Base-by-base conservation (phyloP, 2,329 filamentous ascomycete genomes). In the Hypomyces perniciosus region DNA sequence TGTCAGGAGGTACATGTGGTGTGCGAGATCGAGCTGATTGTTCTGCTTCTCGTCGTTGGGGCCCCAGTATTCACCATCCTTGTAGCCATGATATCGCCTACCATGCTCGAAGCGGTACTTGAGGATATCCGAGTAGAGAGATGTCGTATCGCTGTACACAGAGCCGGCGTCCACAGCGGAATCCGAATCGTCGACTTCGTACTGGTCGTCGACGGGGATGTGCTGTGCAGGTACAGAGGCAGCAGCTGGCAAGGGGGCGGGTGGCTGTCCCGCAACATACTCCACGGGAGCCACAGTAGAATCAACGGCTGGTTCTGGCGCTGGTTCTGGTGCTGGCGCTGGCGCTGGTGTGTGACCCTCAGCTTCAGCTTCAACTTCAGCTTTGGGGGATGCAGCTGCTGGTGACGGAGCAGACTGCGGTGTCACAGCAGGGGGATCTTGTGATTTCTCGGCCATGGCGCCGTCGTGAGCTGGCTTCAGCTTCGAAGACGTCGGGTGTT, bases 21-120 rank as follows among this genome's bases (percentile, higher is more conserved):
- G 57, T 4, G 52, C 53, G 13, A 57, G 50, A 10, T 57, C 56
- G 9, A 57, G 50, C 6, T 31, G 54, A 8, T 56, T 46, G 29
- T 47, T 47, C 8, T 57, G 56, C 41, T 39, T 49, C 20, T 57
- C 56, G 35, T 57, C 56, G 30, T 57, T 57, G 33, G 56, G 56
- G 20, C 54, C 56, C 46, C 54, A 57, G 47, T 57, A 57, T 5
- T 56, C 54, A 0, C 39, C 39, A 28, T 42, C 39, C 27, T 9
- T 26, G 27, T 44, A 44, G 9, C 28, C n/a, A 33, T 44, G 42
- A 26, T 44, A 44, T 33, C 28, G 28, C 8, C 42, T 26, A 8
- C 42, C 42, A 44, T 44, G 29, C 29, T 44, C 42, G n/a, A n/a
- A 31, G 42, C 42, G 42, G n/a, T 44, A 44, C 42, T 27, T 31